phyloP scores from a whole-genome alignment of 179 eudicot genomes.

The Vitellaria paradoxa region DNA sequence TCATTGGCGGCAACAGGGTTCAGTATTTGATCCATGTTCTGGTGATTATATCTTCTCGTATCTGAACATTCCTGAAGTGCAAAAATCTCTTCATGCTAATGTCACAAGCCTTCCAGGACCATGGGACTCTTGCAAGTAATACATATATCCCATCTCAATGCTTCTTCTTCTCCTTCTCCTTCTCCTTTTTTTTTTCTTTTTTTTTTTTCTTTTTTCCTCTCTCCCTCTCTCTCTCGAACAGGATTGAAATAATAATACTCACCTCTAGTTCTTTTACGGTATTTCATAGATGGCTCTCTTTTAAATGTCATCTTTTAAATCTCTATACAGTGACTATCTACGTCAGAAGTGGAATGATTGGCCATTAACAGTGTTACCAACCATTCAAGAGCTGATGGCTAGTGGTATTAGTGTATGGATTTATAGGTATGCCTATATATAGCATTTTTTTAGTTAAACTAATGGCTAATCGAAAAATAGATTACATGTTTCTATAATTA shows the following conservation, averaged over 20 bases:
- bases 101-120: background rate
- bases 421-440: constrained; percentile 41
- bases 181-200: too few relatives aligned
- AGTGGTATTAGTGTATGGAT: constrained; percentile 69
- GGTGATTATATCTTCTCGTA: constrained; percentile 39
- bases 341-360: constrained; percentile 34
- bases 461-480: background rate
- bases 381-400: constrained; percentile 44
- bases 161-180: too few relatives aligned
- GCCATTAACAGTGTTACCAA: constrained; percentile 53
- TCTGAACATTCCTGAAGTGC: constrained; percentile 43
- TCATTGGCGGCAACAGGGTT: constrained; percentile 25
- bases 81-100: background rate
- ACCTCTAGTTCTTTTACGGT: background rate
- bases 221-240: too few relatives aligned
- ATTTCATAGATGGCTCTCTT: background rate
- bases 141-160: too few relatives aligned
- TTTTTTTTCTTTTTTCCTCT: too few relatives aligned
- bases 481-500: too few relatives aligned
- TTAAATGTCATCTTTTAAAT: background rate
- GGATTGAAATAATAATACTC: background rate
- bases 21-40: constrained; percentile 57
- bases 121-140: constrained; percentile 43
- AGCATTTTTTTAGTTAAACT: background rate
- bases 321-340: constrained; percentile 30